Evolutionary conservation across 2,329 filamentous ascomycete genomes (phyloP), one percentile per base, ranked within the genome.

Genomic region (Verticillium tricorpus): DNA sequence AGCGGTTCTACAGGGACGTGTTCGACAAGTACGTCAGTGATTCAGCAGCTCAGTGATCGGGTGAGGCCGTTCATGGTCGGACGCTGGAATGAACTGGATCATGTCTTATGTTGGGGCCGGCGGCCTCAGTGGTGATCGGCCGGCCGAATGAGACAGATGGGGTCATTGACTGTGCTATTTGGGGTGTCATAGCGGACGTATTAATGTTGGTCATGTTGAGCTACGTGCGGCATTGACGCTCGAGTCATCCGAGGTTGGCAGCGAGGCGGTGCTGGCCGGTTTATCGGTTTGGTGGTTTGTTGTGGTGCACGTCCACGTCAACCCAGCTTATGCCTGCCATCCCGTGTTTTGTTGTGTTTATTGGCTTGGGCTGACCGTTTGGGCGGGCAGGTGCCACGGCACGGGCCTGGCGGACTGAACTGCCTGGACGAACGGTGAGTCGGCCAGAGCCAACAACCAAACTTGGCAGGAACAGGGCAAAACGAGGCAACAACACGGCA

Each of bases 21-120:
- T 83, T 76, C 69, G 77, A 83, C 2, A 73, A 71, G 65, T 84
- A 83, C 65, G 68, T 79, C 37, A 74, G 74, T 60, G 80, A 82
- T 62, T 52, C 34, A 14, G n/a, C n/a, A 52, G 19, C 12, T 52
- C 17, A 14, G 17, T 52, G n/a, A 22, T n/a, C 45, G 19, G 45
- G 19, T 25, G n/a, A n/a, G 19, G n/a, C 6, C 39, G 45, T 11
- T 22, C 34, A 25, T 52, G 45, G 45, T 52, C 22, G 45, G n/a
- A 25, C 6, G 2, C n/a, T 35, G 19, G 45, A 22, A 25, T 52
- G 45, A 25, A 25, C 45, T 52, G 45, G 45, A 52, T 52, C 45
- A 52, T 52, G 45, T 52, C 45, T 52, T 52, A 2, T 5, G 45
- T 19, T 25, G 45, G 45, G 45, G 8, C 17, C 17, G 39, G 39